Base-by-base conservation (phyloP, 352 stramenopile genomes). In the Paralagenidium karlingii region DNA sequence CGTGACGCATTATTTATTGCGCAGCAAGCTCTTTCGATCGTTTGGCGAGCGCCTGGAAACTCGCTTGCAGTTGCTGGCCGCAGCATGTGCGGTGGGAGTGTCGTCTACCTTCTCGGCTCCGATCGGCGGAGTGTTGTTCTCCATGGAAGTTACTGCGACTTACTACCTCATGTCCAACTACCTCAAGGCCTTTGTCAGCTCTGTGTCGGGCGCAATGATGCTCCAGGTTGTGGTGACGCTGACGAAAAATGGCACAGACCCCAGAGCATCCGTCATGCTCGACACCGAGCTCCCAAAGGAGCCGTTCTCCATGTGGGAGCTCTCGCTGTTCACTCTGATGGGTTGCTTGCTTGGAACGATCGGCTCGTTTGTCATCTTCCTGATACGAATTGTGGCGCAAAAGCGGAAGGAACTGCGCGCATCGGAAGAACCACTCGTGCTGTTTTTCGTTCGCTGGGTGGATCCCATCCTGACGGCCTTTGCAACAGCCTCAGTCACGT, bases 51-150 rank as follows among this genome's bases (percentile, higher is more conserved):
- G 65, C 9, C 60, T 83, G 25, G 84, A 93, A 31, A 64, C 78
- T 12, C 60, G 79, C 49, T 55, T 94, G 37, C 84, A 97, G 38
- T 60, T 97, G 10, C 63, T 97, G 18, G 78, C 78, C 8, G 91
- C 82, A 2, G 90, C 91, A 6, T 95, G 82, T 55, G 90, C 87
- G 2, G 86, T 94, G 2, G 91, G 91, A 18, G 86, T 97, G 12
- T 81, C 88, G 18, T 91, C 85, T 15, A 82, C 87, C 2, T 97
- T 97, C 59, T 94, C 85, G 3, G 88, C 91, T 0, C 84, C 90
- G 8, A 95, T 97, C 19, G 91, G 90, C 13, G 90, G 88, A 9
- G 92, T 96, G 12, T 60, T 97, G 19, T 97, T 97, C 58, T 94
- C 74, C 1, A 94, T 97, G 52, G 91, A 97, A 43, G 87, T 97